Percentiles rank a stretch among this genome's conserved stretches.
phyloP scores from a whole-genome alignment of 2,329 filamentous ascomycete species.

The Cryphonectria naterciae region DNA sequence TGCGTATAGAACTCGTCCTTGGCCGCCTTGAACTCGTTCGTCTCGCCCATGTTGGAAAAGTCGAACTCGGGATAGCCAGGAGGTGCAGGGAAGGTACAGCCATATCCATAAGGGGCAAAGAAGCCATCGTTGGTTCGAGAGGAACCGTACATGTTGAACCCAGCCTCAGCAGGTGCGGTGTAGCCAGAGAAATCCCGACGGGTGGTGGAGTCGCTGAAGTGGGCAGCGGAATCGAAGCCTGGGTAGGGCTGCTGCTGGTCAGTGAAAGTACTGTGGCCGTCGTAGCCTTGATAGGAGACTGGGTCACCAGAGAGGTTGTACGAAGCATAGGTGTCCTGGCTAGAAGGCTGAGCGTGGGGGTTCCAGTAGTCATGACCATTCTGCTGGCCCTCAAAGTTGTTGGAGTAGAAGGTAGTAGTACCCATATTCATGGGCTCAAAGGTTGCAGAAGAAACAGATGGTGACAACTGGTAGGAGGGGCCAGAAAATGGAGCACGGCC shows the following conservation, averaged over 20 bases:
- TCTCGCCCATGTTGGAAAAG: conserved; percentile 18
- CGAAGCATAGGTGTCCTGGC: neutral
- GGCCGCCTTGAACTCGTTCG: conserved; percentile 1
- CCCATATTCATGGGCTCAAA: neutral
- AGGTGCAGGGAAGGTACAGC: neutral
- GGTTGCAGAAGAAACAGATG: conserved; percentile 15
- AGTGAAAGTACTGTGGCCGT: neutral
- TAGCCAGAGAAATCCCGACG: conserved; percentile 18
- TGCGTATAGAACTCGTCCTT: conserved; percentile 11
- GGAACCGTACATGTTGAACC: neutral
- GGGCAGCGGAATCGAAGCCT: conserved; percentile 18
- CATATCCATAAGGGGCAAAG: neutral
- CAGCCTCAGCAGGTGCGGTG: neutral
- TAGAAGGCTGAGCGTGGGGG: neutral
- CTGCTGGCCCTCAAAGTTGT: neutral
- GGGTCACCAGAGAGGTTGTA: neutral
- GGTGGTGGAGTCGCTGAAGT: conserved; percentile 24
- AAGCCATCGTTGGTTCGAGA: neutral
- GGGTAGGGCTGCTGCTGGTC: neutral
- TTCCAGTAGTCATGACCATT: neutral
- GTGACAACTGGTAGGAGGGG: neutral
- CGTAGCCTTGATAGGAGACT: conserved; percentile 1
- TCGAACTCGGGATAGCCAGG: conserved; percentile 16
- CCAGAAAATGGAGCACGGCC: conserved; percentile 4
- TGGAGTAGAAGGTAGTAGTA: neutral